Base-by-base conservation (phyloP, 768 basidiomycete species). In the Harrya chromipes region DNA sequence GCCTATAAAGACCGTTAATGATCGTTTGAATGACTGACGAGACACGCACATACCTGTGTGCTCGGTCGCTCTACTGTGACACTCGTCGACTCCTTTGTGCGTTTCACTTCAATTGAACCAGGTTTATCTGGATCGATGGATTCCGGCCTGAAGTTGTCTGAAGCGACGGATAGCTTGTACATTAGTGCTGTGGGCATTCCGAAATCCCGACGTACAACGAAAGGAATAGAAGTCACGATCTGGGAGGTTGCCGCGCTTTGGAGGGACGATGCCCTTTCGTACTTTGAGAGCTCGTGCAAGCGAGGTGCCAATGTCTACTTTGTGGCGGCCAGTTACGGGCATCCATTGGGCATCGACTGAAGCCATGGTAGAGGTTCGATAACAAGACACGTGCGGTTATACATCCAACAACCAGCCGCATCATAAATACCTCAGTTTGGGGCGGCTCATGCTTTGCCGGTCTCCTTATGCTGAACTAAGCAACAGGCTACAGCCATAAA, bases 101-200 rank as follows among this genome's bases (percentile, higher is more conserved):
- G 76, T 60, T 73, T 80, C 38, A 85, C 76, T 45, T 85, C 80
- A 29, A 90, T 76, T 24, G 75, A 76, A 16, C 87, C 88, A 31
- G 84, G 77, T 56, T 79, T 84, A 2, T 77, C 73, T 20, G 74
- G 56, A 60, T 91, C 87, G 38, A 90, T 75, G 6, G 85, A 82
- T 45, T 79, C 75, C 3, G 90, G 87, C 63, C 81, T 87, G 69
- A 89, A 88, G 56, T 84, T 83, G 59, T 89, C 90, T 92, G 59
- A 40, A 45, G 37, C 3, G 10, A 37, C 31, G 38, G 43, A 36
- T 34, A n/a, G 19, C 46, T 47, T 21, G 16, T 38, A 43, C 24
- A 12, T 55, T 3, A 52, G 46, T 20, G 21, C 29, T 26, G 23
- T 14, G 6, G 38, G 37, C 4, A 44, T 40, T n/a, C n/a, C 21